phyloP scores from a whole-genome alignment of 2,329 filamentous ascomycete genomes.

The Colletotrichum musae region DNA sequence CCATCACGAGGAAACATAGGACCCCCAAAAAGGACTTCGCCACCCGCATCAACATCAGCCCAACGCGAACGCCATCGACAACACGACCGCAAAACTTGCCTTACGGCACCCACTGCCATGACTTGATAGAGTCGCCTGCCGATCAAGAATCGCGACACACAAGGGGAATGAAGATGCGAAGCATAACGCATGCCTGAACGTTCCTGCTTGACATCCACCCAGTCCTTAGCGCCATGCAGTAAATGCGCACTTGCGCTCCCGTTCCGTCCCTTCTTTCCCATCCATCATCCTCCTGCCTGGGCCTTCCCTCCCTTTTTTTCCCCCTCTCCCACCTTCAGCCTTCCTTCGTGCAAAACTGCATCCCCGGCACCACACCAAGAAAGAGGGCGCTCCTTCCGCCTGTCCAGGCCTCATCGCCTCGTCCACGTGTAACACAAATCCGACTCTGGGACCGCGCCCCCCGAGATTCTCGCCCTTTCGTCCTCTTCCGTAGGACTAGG shows the following conservation, averaged over 20 bases:
- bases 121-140: slow-evolving; percentile 37
- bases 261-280: slow-evolving; percentile 39
- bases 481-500: slow-evolving; percentile 9
- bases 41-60: slow-evolving; percentile 27
- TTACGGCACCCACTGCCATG: slow-evolving; percentile 22
- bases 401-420: slow-evolving; percentile 37
- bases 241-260: slow-evolving; percentile 41
- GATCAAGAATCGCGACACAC: slow-evolving; percentile 40
- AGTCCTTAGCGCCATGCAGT: slow-evolving; percentile 42
- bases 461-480: slow-evolving; percentile 18
- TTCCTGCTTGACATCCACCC: slow-evolving; percentile 38
- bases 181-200: slow-evolving; percentile 39
- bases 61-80: slow-evolving; percentile 7
- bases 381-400: slow-evolving; percentile 37
- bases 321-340: slow-evolving; percentile 2
- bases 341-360: slow-evolving; percentile 37
- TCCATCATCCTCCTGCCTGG: slow-evolving; percentile 25
- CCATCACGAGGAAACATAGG: slow-evolving; percentile 6
- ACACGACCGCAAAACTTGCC: background rate
- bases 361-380: slow-evolving; percentile 25
- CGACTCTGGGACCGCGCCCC: slow-evolving; percentile 13
- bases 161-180: slow-evolving; percentile 41
- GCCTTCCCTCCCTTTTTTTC: slow-evolving; percentile 31
- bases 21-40: slow-evolving; percentile 24
- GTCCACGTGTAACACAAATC: slow-evolving; percentile 34